phyloP scores from a whole-genome alignment of 805 yeast species.

The Ascoidea asiatica region DNA sequence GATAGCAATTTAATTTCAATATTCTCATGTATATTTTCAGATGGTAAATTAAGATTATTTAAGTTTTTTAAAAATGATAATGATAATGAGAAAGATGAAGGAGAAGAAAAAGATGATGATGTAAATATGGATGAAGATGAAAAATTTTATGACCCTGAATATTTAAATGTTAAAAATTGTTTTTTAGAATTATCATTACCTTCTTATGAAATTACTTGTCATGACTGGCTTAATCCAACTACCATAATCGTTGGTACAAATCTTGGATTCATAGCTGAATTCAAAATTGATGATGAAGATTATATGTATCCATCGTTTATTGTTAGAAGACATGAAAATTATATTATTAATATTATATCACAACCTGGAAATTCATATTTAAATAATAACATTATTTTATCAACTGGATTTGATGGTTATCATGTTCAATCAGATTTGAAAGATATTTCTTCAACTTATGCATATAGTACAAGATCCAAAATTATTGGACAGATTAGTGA shows the following conservation, averaged over 20 bases:
- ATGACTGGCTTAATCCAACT: constrained; percentile 30
- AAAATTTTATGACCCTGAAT: background rate
- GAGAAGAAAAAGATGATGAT: background rate
- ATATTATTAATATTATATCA: constrained; percentile 18
- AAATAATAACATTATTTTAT: constrained; percentile 19
- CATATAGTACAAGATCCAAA: constrained; percentile 15
- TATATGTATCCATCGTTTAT: constrained; percentile 21
- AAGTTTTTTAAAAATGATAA: background rate
- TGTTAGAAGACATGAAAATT: constrained; percentile 23
- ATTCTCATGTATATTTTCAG: constrained; percentile 3
- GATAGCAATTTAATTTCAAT: background rate
- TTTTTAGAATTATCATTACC: constrained; percentile 1
- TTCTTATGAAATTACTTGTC: constrained; percentile 24
- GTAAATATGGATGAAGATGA: too few species aligned
- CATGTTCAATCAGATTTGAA: background rate
- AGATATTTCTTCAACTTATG: background rate
- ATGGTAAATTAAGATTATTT: constrained; percentile 5
- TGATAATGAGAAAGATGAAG: background rate
- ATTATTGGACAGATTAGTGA: constrained; percentile 17
- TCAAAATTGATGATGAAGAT: constrained; percentile 19
- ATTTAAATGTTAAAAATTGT: background rate
- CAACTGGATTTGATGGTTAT: constrained; percentile 30
- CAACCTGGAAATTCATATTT: constrained; percentile 21
- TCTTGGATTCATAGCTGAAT: constrained; percentile 50
- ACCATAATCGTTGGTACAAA: constrained; percentile 41